Base-by-base conservation (phyloP, 2,329 filamentous ascomycete species). In the Corinectria fuckeliana region DNA sequence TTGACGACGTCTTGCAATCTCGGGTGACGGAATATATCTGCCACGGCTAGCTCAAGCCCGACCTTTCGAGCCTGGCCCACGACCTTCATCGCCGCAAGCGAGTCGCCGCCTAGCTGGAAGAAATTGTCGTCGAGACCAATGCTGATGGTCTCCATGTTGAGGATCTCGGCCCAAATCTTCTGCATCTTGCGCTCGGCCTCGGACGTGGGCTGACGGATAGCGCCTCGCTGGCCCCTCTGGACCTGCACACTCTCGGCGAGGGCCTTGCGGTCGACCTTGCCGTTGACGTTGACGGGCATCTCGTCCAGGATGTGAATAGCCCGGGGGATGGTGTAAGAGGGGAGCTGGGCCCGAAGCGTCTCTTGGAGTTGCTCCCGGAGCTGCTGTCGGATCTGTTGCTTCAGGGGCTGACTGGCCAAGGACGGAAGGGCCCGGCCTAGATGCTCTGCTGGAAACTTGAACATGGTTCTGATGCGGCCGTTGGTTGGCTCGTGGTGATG, bases 71-170 rank as follows among this genome's bases (percentile, higher is more conserved):
- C 76, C 21, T 36, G 32, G n/a, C 32, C 32, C 2, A 36, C 32
- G 1, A 36, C n/a, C 32, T 36, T 36, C 32, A 36, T 36, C 1
- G 32, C 32, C 1, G 32, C n/a, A 36, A 36, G 32, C n/a, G 32
- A 36, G 8, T 36, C 32, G 8, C 32, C 32, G n/a, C 32, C 32
- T 2, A 36, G 32, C 32, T 36, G 32, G 32, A 36, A 36, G 32
- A 84, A 83, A 67, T 77, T 81, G 60, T 82, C 77, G 2, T 80
- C 75, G 3, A 74, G 62, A 3, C 75, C 74, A 25, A 82, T 77
- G 5, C 65, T 60, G 1, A 74, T 65, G 10, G 71, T 56, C 3
- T 69, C 61, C 4, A 78, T 60, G 4, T 64, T 65, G 4, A 82
- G 70, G 0, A 78, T 66, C 1, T 71, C 66, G 5, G 71, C 69